Evolutionary conservation across 495 filamentous ascomycete genomes (phyloP).

Genomic region (Annulohypoxylon moriforme): DNA sequence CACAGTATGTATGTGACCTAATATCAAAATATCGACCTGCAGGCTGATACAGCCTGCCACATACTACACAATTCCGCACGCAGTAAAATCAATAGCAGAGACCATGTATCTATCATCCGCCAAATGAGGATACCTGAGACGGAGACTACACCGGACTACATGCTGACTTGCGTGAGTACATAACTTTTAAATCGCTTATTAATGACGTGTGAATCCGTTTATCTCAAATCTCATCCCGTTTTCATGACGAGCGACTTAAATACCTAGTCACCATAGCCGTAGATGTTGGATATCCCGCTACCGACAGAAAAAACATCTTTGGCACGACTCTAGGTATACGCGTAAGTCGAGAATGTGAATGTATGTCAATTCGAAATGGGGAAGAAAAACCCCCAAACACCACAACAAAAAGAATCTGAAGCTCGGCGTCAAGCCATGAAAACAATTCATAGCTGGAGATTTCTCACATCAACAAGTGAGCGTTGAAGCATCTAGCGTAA

Average conservation of each 20-base stretch:
- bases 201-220: slow-evolving; percentile 62
- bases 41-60: too few species aligned
- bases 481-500: too few species aligned
- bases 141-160: slow-evolving; percentile 64
- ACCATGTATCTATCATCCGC: slow-evolving; percentile 60
- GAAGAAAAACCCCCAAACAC: too few species aligned
- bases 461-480: too few species aligned
- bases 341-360: slow-evolving; percentile 59
- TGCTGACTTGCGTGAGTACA: slow-evolving; percentile 57
- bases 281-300: slow-evolving; percentile 59
- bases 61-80: too few species aligned
- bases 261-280: slow-evolving; percentile 59
- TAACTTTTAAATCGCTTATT: slow-evolving; percentile 63
- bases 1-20: too few species aligned
- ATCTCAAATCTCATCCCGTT: slow-evolving; percentile 70
- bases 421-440: too few species aligned
- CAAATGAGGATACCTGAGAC: slow-evolving; percentile 63
- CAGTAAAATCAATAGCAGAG: slow-evolving; percentile 62
- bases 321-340: slow-evolving; percentile 65
- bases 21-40: too few species aligned
- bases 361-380: slow-evolving; percentile 56
- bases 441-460: too few species aligned
- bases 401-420: too few species aligned
- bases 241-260: slow-evolving; percentile 68
- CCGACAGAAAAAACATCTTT: slow-evolving; percentile 68